A percentile compares a stretch with the other conserved stretches of the same genome.
These are phyloP conservation scores for Atkinsonella hypoxylon DNA, from an alignment of 2,329 filamentous ascomycete species.

Conservation along the genomic window DNA sequence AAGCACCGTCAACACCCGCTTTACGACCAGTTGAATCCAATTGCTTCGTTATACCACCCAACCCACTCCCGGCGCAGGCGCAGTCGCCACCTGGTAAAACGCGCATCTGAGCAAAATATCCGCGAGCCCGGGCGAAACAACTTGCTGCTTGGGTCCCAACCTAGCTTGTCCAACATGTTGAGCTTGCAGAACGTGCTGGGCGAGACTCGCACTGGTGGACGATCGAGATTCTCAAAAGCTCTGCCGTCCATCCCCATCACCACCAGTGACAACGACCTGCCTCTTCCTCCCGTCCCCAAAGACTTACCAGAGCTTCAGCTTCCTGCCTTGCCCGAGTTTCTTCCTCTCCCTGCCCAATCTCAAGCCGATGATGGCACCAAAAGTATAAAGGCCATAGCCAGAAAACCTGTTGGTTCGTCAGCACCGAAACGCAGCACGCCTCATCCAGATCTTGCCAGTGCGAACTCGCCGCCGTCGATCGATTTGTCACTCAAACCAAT, in stretches of 20 bases:
- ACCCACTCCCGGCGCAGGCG: not conserved
- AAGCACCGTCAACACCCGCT: constrained; percentile 38
- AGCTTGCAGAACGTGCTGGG: not conserved
- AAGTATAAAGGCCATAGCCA: constrained; percentile 7
- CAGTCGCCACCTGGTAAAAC: not conserved
- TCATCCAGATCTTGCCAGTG: not conserved
- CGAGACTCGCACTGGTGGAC: constrained; percentile 19
- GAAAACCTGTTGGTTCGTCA: constrained; percentile 12
- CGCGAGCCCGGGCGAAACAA: not conserved
- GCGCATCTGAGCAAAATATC: not conserved
- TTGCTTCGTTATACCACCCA: constrained; percentile 2
- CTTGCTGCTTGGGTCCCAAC: not conserved
- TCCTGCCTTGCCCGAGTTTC: constrained; percentile 14
- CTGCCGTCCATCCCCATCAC: constrained; percentile 36
- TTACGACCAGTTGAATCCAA: constrained; percentile 25
- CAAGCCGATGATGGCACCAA: constrained; percentile 11
- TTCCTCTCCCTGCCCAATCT: constrained; percentile 14
- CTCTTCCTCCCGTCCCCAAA: constrained; percentile 12
- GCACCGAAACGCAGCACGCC: constrained; percentile 1
- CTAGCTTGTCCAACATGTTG: constrained; percentile 2
- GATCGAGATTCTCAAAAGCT: constrained; percentile 47
- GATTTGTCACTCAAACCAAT: constrained; percentile 12
- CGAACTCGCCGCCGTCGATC: constrained; percentile 5
- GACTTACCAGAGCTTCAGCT: constrained; percentile 13
- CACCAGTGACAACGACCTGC: constrained; percentile 9